Evolutionary conservation across 192 early-diverging fungal species (phyloP), one percentile per base, ranked within the genome.

Genomic region (Coemansia sp.): DNA sequence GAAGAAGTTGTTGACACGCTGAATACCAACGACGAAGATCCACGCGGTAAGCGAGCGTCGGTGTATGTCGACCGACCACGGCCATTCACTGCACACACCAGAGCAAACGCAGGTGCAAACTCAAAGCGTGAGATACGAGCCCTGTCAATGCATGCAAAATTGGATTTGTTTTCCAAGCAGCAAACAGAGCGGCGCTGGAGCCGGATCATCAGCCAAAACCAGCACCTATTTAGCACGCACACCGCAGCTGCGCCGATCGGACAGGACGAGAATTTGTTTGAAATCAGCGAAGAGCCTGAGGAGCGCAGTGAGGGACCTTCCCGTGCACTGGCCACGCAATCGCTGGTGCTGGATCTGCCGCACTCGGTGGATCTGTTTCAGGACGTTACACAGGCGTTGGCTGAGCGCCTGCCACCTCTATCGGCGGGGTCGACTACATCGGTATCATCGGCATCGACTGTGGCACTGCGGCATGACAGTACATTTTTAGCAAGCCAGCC

Each of bases 101-200:
- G 22, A 24, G 6, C 19, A 11, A 3, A 4, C 8, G 17, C 1
- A 0, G 17, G 51, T 22, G 38, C 50, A 25, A 32, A 8, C 19
- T 2, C 55, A 9, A 10, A 39, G 32, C 63, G 54, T 2, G 32
- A 39, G 56, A 58, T 54, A 2, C 22, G 54, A 12, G 59, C 38
- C 24, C 55, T 43, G 0, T 72, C 76, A 39, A 62, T 77, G 63
- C 55, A 67, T 19, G 43, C 56, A 58, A 37, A 37, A 3, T 38
- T 37, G 22, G 76, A 67, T n/a, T 41, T 70, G 5, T 60, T 73
- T 41, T 73, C 76, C 21, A 60, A 61, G 58, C 41, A 69, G 64
- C 67, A 67, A 61, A 67, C 68, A 2, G 67, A 71, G 58, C 69
- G 62, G 69, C 77, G 77, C 10, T 80, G 77, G 77, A 74, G 65